phyloP scores from a whole-genome alignment of 1,139 yeast genomes.

The Taphrina pruni region DNA sequence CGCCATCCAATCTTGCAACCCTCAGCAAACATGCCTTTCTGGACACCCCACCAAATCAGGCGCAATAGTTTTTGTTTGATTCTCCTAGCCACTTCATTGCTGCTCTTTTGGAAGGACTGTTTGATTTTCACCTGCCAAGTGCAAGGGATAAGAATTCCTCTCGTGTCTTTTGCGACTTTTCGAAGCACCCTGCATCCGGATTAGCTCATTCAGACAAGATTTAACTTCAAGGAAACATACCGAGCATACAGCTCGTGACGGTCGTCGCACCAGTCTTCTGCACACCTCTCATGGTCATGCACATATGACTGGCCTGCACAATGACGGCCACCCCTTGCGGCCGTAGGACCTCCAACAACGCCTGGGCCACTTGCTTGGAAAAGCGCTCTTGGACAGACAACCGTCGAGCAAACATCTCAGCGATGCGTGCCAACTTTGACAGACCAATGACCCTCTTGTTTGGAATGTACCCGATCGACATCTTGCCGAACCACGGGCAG shows the following conservation, averaged over 20 bases:
- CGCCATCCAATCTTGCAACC: too few relatives aligned
- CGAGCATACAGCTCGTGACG: constrained; percentile 95
- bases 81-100: too few relatives aligned
- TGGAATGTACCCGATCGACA: constrained; percentile 84
- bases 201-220: not conserved
- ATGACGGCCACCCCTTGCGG: constrained; percentile 99
- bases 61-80: too few relatives aligned
- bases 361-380: constrained; percentile 97
- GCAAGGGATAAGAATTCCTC: constrained; percentile 74
- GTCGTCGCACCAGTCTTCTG: constrained; percentile 95
- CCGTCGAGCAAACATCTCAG: constrained; percentile 95
- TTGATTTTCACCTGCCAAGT: constrained; percentile 17
- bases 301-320: constrained; percentile 97
- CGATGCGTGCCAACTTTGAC: constrained; percentile 89
- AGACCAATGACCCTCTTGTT: constrained; percentile 92
- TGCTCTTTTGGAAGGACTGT: too few relatives aligned
- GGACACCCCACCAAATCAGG: too few relatives aligned
- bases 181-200: constrained; percentile 55
- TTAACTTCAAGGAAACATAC: constrained; percentile 56
- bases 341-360: constrained; percentile 82
- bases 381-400: constrained; percentile 95
- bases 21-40: too few relatives aligned
- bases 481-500: constrained; percentile 86
- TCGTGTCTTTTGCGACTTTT: constrained; percentile 90
- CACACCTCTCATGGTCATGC: constrained; percentile 98